These are phyloP conservation scores for Lentinula aciculospora DNA, from an alignment of 768 basidiomycete species.

Conservation along the genomic window DNA sequence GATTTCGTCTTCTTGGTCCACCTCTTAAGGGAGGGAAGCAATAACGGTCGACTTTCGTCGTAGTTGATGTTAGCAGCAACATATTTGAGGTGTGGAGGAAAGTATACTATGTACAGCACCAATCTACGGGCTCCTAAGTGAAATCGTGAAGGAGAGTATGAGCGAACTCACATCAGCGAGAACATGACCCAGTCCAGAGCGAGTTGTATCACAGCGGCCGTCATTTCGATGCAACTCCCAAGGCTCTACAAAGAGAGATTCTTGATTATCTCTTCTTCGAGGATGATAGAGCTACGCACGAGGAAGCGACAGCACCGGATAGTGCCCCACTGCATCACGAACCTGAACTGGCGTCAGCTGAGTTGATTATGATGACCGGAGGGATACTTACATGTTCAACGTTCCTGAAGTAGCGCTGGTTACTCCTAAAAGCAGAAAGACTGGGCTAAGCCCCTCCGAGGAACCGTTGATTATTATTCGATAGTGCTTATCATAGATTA, in stretches of 20 bases:
- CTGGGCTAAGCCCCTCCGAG: conserved; percentile 87
- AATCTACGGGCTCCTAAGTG: conserved; percentile 45
- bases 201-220: conserved; percentile 81
- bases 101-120: conserved; percentile 89
- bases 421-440: conserved; percentile 86
- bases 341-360: conserved; percentile 33
- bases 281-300: conserved; percentile 40
- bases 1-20: conserved; percentile 50
- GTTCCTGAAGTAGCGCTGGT: conserved; percentile 78
- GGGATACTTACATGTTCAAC: conserved; percentile 66
- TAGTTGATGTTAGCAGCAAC: conserved; percentile 34
- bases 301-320: conserved; percentile 76
- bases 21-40: conserved; percentile 38
- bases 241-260: conserved; percentile 38
- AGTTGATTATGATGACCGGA: neutral
- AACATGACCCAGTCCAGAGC: conserved; percentile 82
- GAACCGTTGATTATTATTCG: conserved; percentile 75
- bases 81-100: conserved; percentile 80
- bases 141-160: neutral
- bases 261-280: neutral
- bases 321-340: conserved; percentile 80
- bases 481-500: conserved; percentile 38
- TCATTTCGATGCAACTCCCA: conserved; percentile 70
- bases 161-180: conserved; percentile 72
- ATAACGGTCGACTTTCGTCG: conserved; percentile 34